Conservation (phyloP, 495 filamentous ascomycete genomes). For the Letharia lupina region DNA sequence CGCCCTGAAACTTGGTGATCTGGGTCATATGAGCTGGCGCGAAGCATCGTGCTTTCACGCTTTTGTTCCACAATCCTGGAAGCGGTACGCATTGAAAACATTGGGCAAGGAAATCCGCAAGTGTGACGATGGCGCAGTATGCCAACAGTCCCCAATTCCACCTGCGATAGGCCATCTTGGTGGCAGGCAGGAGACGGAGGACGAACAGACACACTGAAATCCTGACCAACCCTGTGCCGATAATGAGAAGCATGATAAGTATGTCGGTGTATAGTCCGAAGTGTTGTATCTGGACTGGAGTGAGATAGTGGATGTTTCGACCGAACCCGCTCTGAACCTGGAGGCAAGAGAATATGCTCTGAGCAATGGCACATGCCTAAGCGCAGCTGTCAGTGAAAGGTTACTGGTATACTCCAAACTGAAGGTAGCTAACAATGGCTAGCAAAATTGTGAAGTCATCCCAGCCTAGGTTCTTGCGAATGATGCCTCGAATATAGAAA, state of each 20-base stretch:
- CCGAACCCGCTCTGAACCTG: background rate
- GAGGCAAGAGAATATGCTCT: background rate
- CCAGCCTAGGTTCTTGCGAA: background rate
- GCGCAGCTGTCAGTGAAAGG: background rate
- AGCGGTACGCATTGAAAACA: slow-evolving; percentile 7
- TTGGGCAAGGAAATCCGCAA: background rate
- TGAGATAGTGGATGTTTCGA: background rate
- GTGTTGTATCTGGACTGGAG: background rate
- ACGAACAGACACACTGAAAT: slow-evolving; percentile 7
- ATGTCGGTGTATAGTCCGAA: background rate
- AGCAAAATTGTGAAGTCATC: slow-evolving; percentile 6
- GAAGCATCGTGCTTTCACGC: slow-evolving; percentile 1
- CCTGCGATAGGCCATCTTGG: background rate
- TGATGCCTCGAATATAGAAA: background rate
- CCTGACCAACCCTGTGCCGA: background rate
- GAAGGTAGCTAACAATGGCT: background rate
- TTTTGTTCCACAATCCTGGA: background rate
- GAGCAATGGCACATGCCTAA: background rate
- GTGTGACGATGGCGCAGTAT: background rate
- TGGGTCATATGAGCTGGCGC: background rate
- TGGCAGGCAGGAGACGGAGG: slow-evolving; percentile 5
- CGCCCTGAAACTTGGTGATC: background rate
- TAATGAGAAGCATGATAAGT: background rate
- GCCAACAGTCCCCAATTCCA: background rate
- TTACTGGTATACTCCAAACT: background rate